phyloP scores from a whole-genome alignment of 495 filamentous ascomycete species.

The Hypoxylon lenormandii region DNA sequence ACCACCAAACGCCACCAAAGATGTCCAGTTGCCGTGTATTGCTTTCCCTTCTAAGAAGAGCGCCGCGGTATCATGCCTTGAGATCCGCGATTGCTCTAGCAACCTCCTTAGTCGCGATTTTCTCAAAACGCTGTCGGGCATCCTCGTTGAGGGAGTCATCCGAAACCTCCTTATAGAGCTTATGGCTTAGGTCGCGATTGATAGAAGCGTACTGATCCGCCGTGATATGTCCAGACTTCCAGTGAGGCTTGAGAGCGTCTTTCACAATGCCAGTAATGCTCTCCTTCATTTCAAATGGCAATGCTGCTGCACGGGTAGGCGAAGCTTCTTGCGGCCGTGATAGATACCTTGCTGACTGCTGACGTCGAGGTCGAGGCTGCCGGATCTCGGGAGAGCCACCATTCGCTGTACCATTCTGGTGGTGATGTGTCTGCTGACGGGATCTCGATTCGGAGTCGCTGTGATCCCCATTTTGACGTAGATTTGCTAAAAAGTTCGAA shows the following conservation, averaged over 20 bases:
- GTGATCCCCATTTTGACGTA: slow-evolving; percentile 54
- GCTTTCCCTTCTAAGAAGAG: slow-evolving; percentile 29
- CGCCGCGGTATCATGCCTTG: slow-evolving; percentile 50
- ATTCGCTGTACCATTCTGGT: slow-evolving; percentile 11
- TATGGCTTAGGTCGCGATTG: slow-evolving; percentile 83
- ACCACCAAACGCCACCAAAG: slow-evolving; percentile 43
- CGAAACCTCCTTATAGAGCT: slow-evolving; percentile 83
- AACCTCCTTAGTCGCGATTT: slow-evolving; percentile 78
- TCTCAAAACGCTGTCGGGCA: slow-evolving; percentile 72
- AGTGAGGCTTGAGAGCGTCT: slow-evolving; percentile 79
- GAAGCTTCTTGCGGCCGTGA: slow-evolving; percentile 67
- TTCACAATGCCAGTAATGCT: slow-evolving; percentile 85
- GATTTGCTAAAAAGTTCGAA: slow-evolving; percentile 69
- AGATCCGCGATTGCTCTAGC: slow-evolving; percentile 68
- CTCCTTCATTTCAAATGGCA: slow-evolving; percentile 79
- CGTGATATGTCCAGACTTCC: slow-evolving; percentile 73
- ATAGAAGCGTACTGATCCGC: slow-evolving; percentile 88
- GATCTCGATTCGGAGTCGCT: slow-evolving; percentile 60
- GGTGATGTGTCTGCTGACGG: slow-evolving; percentile 31
- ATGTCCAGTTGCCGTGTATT: slow-evolving; percentile 37
- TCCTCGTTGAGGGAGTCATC: slow-evolving; percentile 67
- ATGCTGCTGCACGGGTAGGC: slow-evolving; percentile 63
- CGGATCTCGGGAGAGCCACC: slow-evolving; percentile 55
- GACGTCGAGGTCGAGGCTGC: slow-evolving; percentile 64
- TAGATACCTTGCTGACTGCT: slow-evolving; percentile 42